Conservation (phyloP, 148 eudicot species). For the Linanthus parryae region DNA sequence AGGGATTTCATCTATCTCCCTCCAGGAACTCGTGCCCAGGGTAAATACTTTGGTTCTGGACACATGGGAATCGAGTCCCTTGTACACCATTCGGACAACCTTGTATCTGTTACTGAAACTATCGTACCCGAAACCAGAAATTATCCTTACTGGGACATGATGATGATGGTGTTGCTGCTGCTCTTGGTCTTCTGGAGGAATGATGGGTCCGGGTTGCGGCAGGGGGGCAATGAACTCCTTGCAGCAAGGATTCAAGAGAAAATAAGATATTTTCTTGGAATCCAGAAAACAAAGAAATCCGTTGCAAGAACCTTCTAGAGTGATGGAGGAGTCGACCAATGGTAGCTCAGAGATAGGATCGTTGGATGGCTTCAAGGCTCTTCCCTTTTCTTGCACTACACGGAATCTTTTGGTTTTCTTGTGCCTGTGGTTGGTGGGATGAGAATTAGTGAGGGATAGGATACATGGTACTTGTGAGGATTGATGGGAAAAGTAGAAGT, state of each 20-base stretch:
- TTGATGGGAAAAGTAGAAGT: background rate
- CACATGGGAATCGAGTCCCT: background rate
- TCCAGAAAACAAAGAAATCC: slow-evolving; percentile 4
- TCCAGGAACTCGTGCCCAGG: slow-evolving; percentile 11
- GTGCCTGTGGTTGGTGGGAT: too few relatives aligned
- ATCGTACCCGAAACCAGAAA: slow-evolving; percentile 11
- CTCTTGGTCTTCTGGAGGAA: too few relatives aligned
- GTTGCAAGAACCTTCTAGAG: slow-evolving; percentile 8
- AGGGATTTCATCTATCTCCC: background rate
- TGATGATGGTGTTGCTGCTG: background rate
- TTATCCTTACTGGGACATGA: background rate
- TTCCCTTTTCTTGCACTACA: background rate
- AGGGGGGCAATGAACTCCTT: background rate
- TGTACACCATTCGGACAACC: slow-evolving; percentile 3
- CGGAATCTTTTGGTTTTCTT: background rate
- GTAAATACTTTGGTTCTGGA: background rate
- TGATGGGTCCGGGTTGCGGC: too few relatives aligned
- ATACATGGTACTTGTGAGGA: background rate
- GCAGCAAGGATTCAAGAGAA: slow-evolving; percentile 1
- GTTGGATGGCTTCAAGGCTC: background rate
- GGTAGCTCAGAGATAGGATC: background rate
- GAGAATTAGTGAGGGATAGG: background rate
- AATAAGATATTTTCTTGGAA: background rate
- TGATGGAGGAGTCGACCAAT: background rate
- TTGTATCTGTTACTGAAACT: background rate